Base-by-base conservation (phyloP, 768 basidiomycete species). In the Tulasnella sp. region DNA sequence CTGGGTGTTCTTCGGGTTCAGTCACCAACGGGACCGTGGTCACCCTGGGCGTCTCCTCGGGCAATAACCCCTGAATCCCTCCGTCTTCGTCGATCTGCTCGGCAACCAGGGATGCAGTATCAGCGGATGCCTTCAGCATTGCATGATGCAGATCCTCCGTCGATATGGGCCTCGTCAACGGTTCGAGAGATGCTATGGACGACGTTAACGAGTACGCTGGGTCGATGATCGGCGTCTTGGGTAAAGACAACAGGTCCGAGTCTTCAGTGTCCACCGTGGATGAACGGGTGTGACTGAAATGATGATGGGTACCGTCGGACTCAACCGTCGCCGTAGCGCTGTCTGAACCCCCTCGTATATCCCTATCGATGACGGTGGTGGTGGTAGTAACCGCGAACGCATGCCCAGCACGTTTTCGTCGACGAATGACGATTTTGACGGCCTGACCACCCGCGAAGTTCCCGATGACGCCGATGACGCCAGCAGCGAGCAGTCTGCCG, bases 381-480 rank as follows among this genome's bases (percentile, higher is more conserved):
- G 56, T 50, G 29, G 56, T 24, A 15, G 23, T 21, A 17, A 49
- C 56, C 3, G 19, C 26, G 43, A 24, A 29, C 26, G 30, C 34
- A 38, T 67, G 68, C 29, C 44, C 60, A 17, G 64, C 61, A 38
- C 34, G 34, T 30, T 66, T 48, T 29, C 24, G 21, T 64, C 64
- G 61, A 69, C 70, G 56, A 2, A 77, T 72, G 58, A 86, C 77
- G 51, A 98, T 84, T 30, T 83, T 79, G 42, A 99, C 95, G 4
- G 95, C 96, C 71, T 98, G 95, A 4, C 93, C 92, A 1, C 87
- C 85, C 1, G 94, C 95, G 69, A 98, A 99, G 0, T 80, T 80
- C 17, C 95, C 96, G 49, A 85, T 80, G 53, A 97, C 84, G 11
- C 83, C 84, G 19, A 91, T 68, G 3, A 99, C 94, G 17, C 96